Evolutionary conservation across 306 rosid genomes (phyloP).

Genomic region (Adenanthera pavonina): DNA sequence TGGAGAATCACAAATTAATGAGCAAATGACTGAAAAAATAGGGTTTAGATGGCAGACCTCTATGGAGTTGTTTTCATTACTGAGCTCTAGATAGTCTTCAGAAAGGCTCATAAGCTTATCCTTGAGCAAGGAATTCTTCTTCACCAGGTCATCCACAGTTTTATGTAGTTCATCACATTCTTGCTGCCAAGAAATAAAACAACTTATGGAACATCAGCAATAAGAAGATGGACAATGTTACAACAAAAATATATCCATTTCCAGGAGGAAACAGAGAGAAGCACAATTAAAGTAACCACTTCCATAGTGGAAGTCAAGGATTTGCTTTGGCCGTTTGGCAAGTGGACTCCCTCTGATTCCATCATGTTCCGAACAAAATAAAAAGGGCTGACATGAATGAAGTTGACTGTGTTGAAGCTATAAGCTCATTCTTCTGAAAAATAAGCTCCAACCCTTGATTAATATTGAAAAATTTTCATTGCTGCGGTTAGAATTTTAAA

Average conservation of each 20-base stretch:
- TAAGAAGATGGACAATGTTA: slow-evolving; percentile 5
- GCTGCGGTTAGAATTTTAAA: neutral
- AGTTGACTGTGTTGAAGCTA: neutral
- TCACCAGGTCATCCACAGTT: slow-evolving; percentile 11
- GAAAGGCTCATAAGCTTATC: slow-evolving; percentile 36
- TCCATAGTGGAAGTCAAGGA: neutral
- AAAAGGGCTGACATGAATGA: slow-evolving; percentile 10
- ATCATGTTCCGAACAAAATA: slow-evolving; percentile 29
- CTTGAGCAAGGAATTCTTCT: slow-evolving; percentile 22
- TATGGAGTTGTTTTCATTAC: slow-evolving; percentile 39
- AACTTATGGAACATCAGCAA: neutral
- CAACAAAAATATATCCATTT: neutral
- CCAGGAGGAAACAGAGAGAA: slow-evolving; percentile 28
- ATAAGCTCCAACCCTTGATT: neutral
- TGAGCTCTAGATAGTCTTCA: slow-evolving; percentile 38
- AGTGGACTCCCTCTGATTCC: neutral
- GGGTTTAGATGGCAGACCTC: slow-evolving; percentile 47
- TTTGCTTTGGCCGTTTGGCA: neutral
- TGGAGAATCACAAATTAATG: neutral
- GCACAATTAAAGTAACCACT: slow-evolving; percentile 25
- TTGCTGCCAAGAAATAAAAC: slow-evolving; percentile 40
- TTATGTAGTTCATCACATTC: slow-evolving; percentile 39
- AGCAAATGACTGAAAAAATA: slow-evolving; percentile 6
- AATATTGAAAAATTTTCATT: neutral
- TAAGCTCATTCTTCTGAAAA: neutral